A percentile compares a stretch with the other conserved stretches of the same genome.
Evolutionary conservation across 1,139 yeast species (phyloP).

Genomic region (Yamadazyma friedrichii): DNA sequence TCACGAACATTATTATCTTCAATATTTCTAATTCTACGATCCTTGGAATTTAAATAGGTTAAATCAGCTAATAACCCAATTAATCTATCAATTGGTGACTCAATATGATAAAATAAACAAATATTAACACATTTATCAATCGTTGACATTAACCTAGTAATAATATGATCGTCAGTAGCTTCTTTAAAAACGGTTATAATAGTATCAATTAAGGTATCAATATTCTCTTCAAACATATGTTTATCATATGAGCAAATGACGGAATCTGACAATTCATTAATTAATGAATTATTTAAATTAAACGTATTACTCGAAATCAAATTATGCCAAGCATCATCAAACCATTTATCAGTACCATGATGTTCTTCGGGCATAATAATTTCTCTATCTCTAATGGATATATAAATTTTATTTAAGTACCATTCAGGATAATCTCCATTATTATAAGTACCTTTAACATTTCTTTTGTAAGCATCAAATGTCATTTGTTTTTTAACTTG

Average conservation of each 20-base stretch:
- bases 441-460: constrained; percentile 77
- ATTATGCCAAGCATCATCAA: constrained; percentile 92
- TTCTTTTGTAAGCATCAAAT: constrained; percentile 73
- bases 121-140: constrained; percentile 81
- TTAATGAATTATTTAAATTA: constrained; percentile 1
- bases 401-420: constrained; percentile 79
- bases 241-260: constrained; percentile 58
- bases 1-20: constrained; percentile 39
- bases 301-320: constrained; percentile 54
- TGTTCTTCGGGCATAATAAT: constrained; percentile 98
- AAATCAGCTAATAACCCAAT: constrained; percentile 61
- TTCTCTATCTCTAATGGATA: constrained; percentile 79
- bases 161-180: constrained; percentile 87
- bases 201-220: constrained; percentile 64
- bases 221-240: constrained; percentile 62
- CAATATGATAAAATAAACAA: constrained; percentile 62
- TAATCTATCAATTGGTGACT: constrained; percentile 61
- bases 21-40: constrained; percentile 9
- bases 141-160: constrained; percentile 82
- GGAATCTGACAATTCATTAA: constrained; percentile 21
- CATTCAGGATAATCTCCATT: constrained; percentile 80
- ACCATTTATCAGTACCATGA: constrained; percentile 82
- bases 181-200: constrained; percentile 76
- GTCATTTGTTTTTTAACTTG: constrained; percentile 86
- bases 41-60: constrained; percentile 49